Evolutionary conservation across 192 early-diverging fungal genomes (phyloP).

Genomic region (Hyaloraphidium curvatum): DNA sequence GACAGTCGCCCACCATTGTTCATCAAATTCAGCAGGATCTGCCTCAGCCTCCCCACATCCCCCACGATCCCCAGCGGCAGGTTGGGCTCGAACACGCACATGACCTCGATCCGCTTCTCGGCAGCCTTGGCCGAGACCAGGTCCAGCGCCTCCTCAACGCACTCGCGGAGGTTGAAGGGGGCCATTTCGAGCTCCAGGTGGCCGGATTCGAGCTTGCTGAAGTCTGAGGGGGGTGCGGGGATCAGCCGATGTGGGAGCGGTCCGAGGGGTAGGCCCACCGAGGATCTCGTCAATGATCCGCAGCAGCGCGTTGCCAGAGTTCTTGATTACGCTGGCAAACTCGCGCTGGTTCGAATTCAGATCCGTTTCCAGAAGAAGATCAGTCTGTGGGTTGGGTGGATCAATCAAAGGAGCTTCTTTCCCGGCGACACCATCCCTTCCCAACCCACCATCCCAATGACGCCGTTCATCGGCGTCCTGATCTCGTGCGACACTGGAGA

Average conservation of each 20-base stretch:
- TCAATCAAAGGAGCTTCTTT: no score
- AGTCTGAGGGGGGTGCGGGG: not conserved
- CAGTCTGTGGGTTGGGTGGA: constrained; percentile 12
- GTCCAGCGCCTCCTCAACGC: no score
- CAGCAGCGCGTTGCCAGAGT: constrained; percentile 46
- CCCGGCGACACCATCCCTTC: no score
- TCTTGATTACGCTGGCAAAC: constrained; percentile 58
- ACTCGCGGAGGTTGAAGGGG: constrained; percentile 41
- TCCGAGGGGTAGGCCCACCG: constrained; percentile 22
- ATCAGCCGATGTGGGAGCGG: not conserved
- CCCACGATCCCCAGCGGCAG: constrained; percentile 15
- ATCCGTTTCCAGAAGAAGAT: constrained; percentile 51
- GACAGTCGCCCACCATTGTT: no score
- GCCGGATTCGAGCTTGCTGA: constrained; percentile 46
- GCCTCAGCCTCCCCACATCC: constrained; percentile 27
- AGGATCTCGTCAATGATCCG: constrained; percentile 68
- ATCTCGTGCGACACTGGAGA: constrained; percentile 70
- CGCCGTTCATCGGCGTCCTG: constrained; percentile 69
- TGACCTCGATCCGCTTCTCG: constrained; percentile 54
- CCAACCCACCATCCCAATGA: constrained; percentile 12
- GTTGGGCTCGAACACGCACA: not conserved
- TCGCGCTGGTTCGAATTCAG: constrained; percentile 63
- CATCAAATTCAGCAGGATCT: constrained; percentile 28
- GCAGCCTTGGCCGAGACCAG: constrained; percentile 50
- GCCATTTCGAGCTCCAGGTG: constrained; percentile 59